phyloP scores from a whole-genome alignment of 768 basidiomycete species.

The Tricholoma flavovirens region DNA sequence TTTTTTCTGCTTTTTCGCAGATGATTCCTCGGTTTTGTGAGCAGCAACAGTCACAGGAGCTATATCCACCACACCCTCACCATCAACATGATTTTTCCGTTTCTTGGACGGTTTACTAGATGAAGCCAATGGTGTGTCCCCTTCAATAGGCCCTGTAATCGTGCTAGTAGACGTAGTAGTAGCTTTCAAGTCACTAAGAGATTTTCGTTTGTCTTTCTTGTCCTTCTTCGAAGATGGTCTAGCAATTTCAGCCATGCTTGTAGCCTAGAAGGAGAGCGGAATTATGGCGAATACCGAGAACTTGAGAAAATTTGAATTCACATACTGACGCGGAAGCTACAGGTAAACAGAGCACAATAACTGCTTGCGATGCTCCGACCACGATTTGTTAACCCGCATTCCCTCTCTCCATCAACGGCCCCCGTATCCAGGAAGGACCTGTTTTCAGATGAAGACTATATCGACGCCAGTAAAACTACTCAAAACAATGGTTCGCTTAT shows the following conservation, averaged over 20 bases:
- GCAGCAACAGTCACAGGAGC: too few relatives aligned
- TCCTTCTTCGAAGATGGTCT: conserved; percentile 14
- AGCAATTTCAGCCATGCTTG: conserved; percentile 16
- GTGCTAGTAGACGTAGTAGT: conserved; percentile 13
- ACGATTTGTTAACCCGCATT: conserved; percentile 45
- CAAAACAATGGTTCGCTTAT: conserved; percentile 5
- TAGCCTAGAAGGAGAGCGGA: not conserved
- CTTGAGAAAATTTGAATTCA: not conserved
- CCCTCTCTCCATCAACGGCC: conserved; percentile 25
- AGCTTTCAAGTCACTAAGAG: conserved; percentile 7
- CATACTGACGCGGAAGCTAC: too few relatives aligned
- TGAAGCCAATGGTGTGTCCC: too few relatives aligned
- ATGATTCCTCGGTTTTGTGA: too few relatives aligned
- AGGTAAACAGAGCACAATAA: conserved; percentile 14
- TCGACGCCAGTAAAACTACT: not conserved
- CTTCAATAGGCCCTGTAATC: not conserved
- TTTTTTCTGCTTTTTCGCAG: too few relatives aligned
- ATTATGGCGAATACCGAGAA: not conserved
- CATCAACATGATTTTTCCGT: too few relatives aligned
- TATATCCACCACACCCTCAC: too few relatives aligned
- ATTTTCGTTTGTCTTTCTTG: conserved; percentile 16
- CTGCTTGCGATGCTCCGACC: conserved; percentile 11
- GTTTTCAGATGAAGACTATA: conserved; percentile 8
- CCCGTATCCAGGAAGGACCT: conserved; percentile 30
- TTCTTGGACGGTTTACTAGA: too few relatives aligned